Evolutionary conservation across 208 protist genomes (phyloP), one percentile per base, ranked within the genome.

Genomic region (Crithidia brevicula): DNA sequence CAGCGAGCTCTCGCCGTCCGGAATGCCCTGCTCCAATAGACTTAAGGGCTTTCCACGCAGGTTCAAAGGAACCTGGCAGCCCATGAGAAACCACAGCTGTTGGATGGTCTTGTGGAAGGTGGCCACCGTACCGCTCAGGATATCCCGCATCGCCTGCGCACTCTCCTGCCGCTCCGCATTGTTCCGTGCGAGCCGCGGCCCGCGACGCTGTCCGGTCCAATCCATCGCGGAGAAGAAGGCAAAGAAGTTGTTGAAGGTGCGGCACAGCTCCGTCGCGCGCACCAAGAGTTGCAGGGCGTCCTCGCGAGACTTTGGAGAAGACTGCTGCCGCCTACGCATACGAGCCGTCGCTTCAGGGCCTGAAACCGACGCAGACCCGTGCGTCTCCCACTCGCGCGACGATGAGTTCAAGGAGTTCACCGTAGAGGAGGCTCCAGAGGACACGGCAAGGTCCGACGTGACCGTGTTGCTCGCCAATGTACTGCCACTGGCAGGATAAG

Each of bases 221-320:
- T 70, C 70, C 33, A 63, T 54, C 7, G 54, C 61, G 25, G 70
- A 68, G 45, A 76, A 76, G 42, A 76, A 65, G 18, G 70, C 62
- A 13, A 70, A 70, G 40, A 76, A 76, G 62, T 70, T 69, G 63
- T 76, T 76, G 53, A 76, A 56, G 34, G 51, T 70, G 47, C 70
- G 61, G 70, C 70, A 70, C 31, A 76, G 36, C 57, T 70, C 54
- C 28, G 27, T 60, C 1, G 56, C 62, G 6, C 42, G 70, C 30
- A 70, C 28, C 13, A 76, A 62, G 16, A 76, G 62, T 15, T 31
- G 28, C 4, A 76, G 5, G 46, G 18, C 42, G n/a, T 68, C 62
- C 1, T 40, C 22, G 9, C 45, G 59, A 5, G 59, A 52, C 1
- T 18, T 15, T 3, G 33, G 27, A 11, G 6, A 33, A 30, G 43